phyloP scores from a whole-genome alignment of 139 green algal genomes.

The Micromonas pusilla region DNA sequence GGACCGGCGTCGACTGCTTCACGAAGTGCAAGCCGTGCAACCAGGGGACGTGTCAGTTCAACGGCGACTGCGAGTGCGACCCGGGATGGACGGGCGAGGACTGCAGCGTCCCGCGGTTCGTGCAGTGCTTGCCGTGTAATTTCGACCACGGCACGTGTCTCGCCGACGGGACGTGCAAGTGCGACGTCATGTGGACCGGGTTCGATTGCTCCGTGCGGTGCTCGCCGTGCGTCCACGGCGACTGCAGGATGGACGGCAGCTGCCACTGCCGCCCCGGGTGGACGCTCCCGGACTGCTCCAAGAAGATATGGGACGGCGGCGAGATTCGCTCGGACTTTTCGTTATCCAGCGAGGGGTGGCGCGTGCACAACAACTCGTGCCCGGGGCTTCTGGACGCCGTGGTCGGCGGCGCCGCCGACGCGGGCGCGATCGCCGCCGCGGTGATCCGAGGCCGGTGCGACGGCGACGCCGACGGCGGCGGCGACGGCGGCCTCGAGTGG shows the following conservation, averaged over 20 bases:
- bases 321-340: slow-evolving; percentile 19
- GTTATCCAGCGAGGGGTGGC: slow-evolving; percentile 10
- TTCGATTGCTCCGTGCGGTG: slow-evolving; percentile 11
- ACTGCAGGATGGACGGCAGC: slow-evolving; percentile 16
- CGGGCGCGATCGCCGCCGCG: background rate
- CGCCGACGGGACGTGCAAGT: slow-evolving; percentile 25
- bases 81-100: slow-evolving; percentile 7
- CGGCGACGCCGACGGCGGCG: background rate
- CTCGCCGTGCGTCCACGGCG: slow-evolving; percentile 16
- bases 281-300: slow-evolving; percentile 17
- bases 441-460: background rate
- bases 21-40: slow-evolving; percentile 20
- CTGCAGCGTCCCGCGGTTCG: background rate
- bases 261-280: slow-evolving; percentile 18
- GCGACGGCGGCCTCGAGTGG: slow-evolving; percentile 15
- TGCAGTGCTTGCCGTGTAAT: slow-evolving; percentile 24
- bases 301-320: background rate
- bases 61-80: slow-evolving; percentile 19
- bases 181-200: slow-evolving; percentile 1
- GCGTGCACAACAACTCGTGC: slow-evolving; percentile 24
- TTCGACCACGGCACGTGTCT: slow-evolving; percentile 15
- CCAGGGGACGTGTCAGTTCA: slow-evolving; percentile 13
- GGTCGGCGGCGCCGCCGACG: background rate
- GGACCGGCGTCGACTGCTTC: slow-evolving; percentile 23
- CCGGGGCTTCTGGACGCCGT: background rate